phyloP scores from a whole-genome alignment of 495 filamentous ascomycete genomes.

The Delitschia confertaspora region DNA sequence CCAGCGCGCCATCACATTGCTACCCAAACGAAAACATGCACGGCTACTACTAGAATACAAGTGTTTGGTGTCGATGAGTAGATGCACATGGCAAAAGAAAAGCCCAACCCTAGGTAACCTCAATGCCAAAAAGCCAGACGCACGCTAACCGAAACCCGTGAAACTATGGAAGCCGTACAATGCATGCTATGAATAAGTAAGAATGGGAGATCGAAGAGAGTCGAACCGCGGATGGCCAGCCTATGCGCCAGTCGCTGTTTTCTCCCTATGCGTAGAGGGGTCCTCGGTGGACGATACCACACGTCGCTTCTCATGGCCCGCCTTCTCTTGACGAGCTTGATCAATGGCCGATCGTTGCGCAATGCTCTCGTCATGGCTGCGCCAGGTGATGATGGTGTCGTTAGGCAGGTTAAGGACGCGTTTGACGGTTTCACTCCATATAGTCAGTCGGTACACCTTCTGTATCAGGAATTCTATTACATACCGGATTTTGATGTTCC shows the following conservation, averaged over 20 bases:
- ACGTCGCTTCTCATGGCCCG: constrained; percentile 32
- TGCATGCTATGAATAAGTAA: constrained; percentile 22
- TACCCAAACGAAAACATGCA: background rate
- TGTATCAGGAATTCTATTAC: constrained; percentile 20
- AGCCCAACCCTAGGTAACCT: constrained; percentile 12
- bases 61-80: background rate
- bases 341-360: constrained; percentile 34
- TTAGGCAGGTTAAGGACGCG: constrained; percentile 72
- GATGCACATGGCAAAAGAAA: constrained; percentile 4
- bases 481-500: constrained; percentile 95
- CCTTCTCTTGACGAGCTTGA: constrained; percentile 35
- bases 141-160: constrained; percentile 19
- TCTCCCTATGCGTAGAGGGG: constrained; percentile 22
- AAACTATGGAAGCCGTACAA: constrained; percentile 21
- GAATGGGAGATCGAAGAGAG: constrained; percentile 3
- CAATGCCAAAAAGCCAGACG: constrained; percentile 18
- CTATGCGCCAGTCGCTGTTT: constrained; percentile 10
- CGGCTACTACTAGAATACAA: constrained; percentile 4
- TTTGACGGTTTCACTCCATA: constrained; percentile 77
- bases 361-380: constrained; percentile 64
- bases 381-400: constrained; percentile 89
- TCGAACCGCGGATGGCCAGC: background rate
- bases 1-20: constrained; percentile 2
- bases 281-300: constrained; percentile 26
- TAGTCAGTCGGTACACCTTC: background rate